phyloP scores from a whole-genome alignment of 495 filamentous ascomycete species.

The Cladorrhinum samala region DNA sequence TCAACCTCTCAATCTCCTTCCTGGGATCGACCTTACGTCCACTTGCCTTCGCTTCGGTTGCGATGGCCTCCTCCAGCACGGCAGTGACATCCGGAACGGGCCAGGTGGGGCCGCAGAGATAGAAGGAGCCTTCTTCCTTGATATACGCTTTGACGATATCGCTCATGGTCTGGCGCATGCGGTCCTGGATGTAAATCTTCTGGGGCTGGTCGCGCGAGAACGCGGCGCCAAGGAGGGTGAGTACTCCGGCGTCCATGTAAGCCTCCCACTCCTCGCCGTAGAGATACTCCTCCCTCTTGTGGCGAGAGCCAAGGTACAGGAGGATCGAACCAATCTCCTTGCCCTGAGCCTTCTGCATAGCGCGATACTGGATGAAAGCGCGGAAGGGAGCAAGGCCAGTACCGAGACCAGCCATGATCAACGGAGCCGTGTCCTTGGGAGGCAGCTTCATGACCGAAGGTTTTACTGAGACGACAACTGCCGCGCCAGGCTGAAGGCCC shows the following conservation, averaged over 20 bases:
- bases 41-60: conserved; percentile 57
- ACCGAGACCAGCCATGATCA: conserved; percentile 99
- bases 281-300: conserved; percentile 96
- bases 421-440: conserved; percentile 70
- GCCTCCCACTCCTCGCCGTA: conserved; percentile 99
- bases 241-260: conserved; percentile 89
- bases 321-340: conserved; percentile 90
- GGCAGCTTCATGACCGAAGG: conserved; percentile 97
- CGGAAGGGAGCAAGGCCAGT: conserved; percentile 97
- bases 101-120: conserved; percentile 97
- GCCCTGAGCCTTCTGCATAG: conserved; percentile 91
- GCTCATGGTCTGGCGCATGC: conserved; percentile 82
- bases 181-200: conserved; percentile 99
- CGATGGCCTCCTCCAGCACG: conserved; percentile 89
- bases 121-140: conserved; percentile 83
- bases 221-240: conserved; percentile 87
- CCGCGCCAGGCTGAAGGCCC: conserved; percentile 61
- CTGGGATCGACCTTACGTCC: conserved; percentile 78
- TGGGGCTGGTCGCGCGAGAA: conserved; percentile 95
- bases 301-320: conserved; percentile 92
- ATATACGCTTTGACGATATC: conserved; percentile 89
- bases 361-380: conserved; percentile 95
- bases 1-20: conserved; percentile 93
- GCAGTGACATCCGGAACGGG: conserved; percentile 96
- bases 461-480: conserved; percentile 88